Base-by-base conservation (phyloP, 225 moss, liverwort and hornwort species). In the Marchantia paleacea region DNA sequence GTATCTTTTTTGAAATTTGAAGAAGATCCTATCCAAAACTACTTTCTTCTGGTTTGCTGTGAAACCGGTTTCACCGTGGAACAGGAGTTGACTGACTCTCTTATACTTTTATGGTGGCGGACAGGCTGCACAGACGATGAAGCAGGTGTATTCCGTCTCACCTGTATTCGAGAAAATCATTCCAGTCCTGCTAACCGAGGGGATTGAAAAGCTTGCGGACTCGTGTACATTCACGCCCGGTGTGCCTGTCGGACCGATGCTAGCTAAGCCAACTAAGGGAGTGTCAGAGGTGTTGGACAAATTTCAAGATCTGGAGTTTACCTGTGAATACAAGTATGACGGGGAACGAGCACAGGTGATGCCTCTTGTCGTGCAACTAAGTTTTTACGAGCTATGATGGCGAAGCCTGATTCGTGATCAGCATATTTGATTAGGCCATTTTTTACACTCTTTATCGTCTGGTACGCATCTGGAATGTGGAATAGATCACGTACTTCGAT, bases 281-380 rank as follows among this genome's bases (percentile, higher is more conserved):
- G 94, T 99, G 31, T 99, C 99, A 51, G 95, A 99, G 84, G 94
- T 99, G 78, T 91, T 99, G 72, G 91, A 99, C 86, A 99, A 95
- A 85, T 99, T 99, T 65, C 99, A 99, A 90, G 95, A 91, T 52
- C 89, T 90, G 76, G 90, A 90, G 68, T 99, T 99, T 70, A 96
- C 99, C 16, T 99, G 99, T 87, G 99, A 99, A 88, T 99, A 99
- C 86, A 99, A 99, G 89, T 99, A 99, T 78, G 95, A 99, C 72
- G 99, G 95, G 82, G 95, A 99, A 85, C 88, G 99, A 88, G 94
- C 94, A 52, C 99, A 99, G 95, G 99, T 95, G 72, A 81, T 48
- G 24, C 25, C 39, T 7, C 52, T 29, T 7, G 20, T 7, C 30
- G 19, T 24, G 6, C n/a, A 62, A 5, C 24, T 62, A 22, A n/a